These are phyloP conservation scores for Nakazawaea peltata DNA, from an alignment of 805 yeast genomes.

Conservation along the genomic window DNA sequence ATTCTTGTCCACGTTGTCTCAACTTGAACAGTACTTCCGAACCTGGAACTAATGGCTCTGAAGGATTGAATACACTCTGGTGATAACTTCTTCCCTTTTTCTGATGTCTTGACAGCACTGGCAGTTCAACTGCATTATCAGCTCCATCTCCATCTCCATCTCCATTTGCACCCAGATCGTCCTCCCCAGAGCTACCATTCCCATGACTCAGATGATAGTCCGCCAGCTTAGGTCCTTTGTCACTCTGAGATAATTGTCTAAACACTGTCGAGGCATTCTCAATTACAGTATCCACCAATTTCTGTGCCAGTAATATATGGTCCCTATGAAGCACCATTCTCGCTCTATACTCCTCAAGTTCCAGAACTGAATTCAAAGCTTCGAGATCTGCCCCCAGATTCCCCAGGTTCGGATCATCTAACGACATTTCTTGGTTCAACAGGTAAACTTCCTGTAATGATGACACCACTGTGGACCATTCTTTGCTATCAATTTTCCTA, in stretches of 20 bases:
- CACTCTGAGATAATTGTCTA: constrained; percentile 15
- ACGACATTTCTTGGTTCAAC: constrained; percentile 44
- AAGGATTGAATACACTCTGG: constrained; percentile 51
- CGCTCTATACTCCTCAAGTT: constrained; percentile 30
- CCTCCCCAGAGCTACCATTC: neutral
- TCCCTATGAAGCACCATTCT: constrained; percentile 44
- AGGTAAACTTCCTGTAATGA: constrained; percentile 64
- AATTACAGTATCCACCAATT: constrained; percentile 31
- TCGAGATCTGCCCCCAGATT: too few relatives aligned
- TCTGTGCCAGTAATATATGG: constrained; percentile 45
- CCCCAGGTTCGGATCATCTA: too few relatives aligned
- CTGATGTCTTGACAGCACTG: constrained; percentile 8
- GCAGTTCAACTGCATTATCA: too few relatives aligned
- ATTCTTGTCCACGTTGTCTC: constrained; percentile 58
- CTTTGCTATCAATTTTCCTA: constrained; percentile 40
- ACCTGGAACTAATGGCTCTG: constrained; percentile 51
- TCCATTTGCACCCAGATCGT: too few relatives aligned
- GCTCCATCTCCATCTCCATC: too few relatives aligned
- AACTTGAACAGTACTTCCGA: constrained; percentile 86
- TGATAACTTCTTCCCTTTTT: constrained; percentile 19
- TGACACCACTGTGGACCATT: constrained; percentile 63
- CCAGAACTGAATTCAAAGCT: too few relatives aligned
- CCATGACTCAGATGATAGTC: too few relatives aligned
- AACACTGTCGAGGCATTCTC: constrained; percentile 42
- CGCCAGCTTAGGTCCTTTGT: constrained; percentile 8